Percentiles rank a stretch among this genome's conserved stretches.
Evolutionary conservation across 208 protist genomes (phyloP).

Genomic region (Leishmania arabica): DNA sequence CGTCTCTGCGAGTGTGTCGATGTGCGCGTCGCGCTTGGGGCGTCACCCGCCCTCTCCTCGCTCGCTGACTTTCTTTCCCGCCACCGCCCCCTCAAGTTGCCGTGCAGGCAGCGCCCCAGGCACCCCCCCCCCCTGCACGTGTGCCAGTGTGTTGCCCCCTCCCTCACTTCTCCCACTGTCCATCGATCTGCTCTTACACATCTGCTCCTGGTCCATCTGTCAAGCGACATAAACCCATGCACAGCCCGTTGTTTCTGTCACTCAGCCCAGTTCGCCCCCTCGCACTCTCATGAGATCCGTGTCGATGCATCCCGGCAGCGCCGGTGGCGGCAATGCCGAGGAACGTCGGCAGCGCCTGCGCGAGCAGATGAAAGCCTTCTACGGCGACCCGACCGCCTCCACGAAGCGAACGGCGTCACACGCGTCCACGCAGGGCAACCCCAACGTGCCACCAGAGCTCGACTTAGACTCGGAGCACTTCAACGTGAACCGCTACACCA

Average conservation of each 20-base stretch:
- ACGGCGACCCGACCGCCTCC: constrained; percentile 57
- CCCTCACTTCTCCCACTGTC: neutral
- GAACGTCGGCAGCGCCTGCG: constrained; percentile 69
- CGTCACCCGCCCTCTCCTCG: neutral
- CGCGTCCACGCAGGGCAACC: constrained; percentile 15
- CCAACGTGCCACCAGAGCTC: constrained; percentile 57
- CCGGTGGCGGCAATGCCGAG: constrained; percentile 13
- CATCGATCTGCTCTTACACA: neutral
- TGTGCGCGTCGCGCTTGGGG: neutral
- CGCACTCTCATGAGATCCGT: constrained; percentile 1
- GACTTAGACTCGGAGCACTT: constrained; percentile 88
- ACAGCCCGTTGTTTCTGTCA: neutral
- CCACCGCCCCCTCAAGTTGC: neutral
- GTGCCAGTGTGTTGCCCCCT: neutral
- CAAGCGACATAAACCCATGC: neutral
- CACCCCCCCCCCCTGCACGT: neutral
- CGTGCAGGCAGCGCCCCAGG: neutral
- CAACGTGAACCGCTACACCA: constrained; percentile 79
- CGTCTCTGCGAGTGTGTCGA: neutral
- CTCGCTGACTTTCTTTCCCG: too few relatives aligned
- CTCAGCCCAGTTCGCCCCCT: neutral
- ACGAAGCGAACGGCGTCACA: constrained; percentile 13
- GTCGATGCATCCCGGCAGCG: constrained; percentile 7
- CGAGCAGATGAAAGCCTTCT: constrained; percentile 84
- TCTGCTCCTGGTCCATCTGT: neutral